Percentiles rank a stretch among this genome's conserved stretches.
Conservation (phyloP, 352 stramenopile genomes). For the Globisporangium ultimum region DNA sequence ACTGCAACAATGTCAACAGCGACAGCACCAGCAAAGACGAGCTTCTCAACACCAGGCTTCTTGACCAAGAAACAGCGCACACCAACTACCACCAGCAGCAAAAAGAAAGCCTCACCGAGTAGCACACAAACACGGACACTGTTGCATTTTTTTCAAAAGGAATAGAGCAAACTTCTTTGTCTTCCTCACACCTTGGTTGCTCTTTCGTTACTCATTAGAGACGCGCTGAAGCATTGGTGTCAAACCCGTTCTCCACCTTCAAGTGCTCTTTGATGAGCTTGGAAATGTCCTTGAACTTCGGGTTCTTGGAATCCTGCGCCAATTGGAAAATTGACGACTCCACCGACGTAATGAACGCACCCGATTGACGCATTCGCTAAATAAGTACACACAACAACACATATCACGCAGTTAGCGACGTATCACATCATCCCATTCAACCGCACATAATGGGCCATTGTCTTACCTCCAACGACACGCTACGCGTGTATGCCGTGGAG, state of each 20-base stretch:
- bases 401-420: not conserved
- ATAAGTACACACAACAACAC: not conserved
- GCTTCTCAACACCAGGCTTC: not conserved
- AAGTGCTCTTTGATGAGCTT: constrained; percentile 94
- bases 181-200: no score
- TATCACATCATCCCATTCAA: not conserved
- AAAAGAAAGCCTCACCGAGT: constrained; percentile 5
- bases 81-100: constrained; percentile 6
- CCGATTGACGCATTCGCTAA: constrained; percentile 89
- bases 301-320: constrained; percentile 87
- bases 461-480: constrained; percentile 84
- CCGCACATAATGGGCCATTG: not conserved
- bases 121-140: constrained; percentile 23
- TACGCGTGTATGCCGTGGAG: constrained; percentile 85
- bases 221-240: constrained; percentile 14
- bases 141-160: constrained; percentile 47
- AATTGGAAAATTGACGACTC: constrained; percentile 96
- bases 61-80: not conserved
- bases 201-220: constrained; percentile 8
- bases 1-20: constrained; percentile 1
- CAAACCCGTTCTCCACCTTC: constrained; percentile 57
- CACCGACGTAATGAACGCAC: constrained; percentile 94
- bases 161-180: constrained; percentile 1
- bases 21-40: not conserved
- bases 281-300: constrained; percentile 92